Percentiles rank a stretch among this genome's conserved stretches.
Conservation (phyloP, 2,329 filamentous ascomycete genomes). For the Triangularia verruculosa region DNA sequence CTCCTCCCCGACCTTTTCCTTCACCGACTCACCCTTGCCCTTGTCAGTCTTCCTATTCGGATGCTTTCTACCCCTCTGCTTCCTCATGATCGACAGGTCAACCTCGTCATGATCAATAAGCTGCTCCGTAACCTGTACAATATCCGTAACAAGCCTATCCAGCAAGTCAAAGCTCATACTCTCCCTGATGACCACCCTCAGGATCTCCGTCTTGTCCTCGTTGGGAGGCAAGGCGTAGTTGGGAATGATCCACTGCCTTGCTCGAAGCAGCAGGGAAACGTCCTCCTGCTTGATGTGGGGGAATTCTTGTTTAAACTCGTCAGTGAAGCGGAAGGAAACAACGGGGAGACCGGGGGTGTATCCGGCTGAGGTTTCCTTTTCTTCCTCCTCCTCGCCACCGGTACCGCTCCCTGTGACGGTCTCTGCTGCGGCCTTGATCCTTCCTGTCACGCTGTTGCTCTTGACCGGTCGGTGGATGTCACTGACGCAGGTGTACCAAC, state of each 20-base stretch:
- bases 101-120: constrained; percentile 53
- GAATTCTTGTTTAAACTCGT: constrained; percentile 58
- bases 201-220: constrained; percentile 61
- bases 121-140: constrained; percentile 58
- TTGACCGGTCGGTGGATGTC: constrained; percentile 59
- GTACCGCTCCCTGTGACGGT: background rate
- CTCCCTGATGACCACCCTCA: constrained; percentile 66
- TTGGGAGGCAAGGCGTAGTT: constrained; percentile 66
- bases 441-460: constrained; percentile 29
- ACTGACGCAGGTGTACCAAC: constrained; percentile 63
- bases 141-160: constrained; percentile 59
- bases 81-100: constrained; percentile 49
- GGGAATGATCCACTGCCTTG: constrained; percentile 68
- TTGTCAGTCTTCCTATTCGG: background rate
- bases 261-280: constrained; percentile 59
- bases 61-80: constrained; percentile 9
- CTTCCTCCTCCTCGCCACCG: constrained; percentile 20
- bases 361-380: constrained; percentile 51
- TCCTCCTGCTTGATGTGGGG: constrained; percentile 63
- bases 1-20: constrained; percentile 1
- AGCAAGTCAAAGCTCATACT: constrained; percentile 67
- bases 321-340: constrained; percentile 63
- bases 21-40: constrained; percentile 11
- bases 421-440: constrained; percentile 12
- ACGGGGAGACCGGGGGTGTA: constrained; percentile 66